Evolutionary conservation across 495 filamentous ascomycete species (phyloP).

Genomic region (Pyrenula aspistea): DNA sequence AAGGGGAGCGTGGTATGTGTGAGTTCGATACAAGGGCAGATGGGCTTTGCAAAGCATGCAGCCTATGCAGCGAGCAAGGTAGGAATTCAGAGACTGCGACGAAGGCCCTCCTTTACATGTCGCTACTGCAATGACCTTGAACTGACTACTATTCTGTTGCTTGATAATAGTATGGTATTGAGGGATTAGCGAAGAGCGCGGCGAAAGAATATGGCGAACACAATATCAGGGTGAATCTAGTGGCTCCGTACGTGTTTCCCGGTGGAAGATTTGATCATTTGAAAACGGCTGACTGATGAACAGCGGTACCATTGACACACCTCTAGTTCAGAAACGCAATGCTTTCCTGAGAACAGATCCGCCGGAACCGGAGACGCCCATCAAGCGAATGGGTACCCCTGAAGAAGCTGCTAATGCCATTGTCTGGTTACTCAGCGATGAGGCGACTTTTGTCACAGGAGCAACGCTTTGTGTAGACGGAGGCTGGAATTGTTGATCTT

Average conservation of each 20-base stretch:
- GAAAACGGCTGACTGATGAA: constrained; percentile 2
- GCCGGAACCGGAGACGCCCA: constrained; percentile 21
- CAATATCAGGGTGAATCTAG: constrained; percentile 45
- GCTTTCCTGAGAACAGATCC: constrained; percentile 20
- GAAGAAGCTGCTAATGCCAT: constrained; percentile 42
- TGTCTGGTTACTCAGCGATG: constrained; percentile 43
- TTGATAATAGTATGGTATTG: constrained; percentile 30
- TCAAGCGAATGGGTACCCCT: constrained; percentile 29
- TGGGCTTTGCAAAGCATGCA: constrained; percentile 31
- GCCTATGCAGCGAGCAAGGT: constrained; percentile 44
- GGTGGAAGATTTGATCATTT: not conserved
- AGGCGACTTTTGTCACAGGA: constrained; percentile 41
- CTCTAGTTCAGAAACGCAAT: constrained; percentile 25
- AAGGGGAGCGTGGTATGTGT: constrained; percentile 49
- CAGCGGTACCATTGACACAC: constrained; percentile 44
- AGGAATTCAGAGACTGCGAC: not conserved
- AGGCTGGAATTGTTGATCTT: constrained; percentile 20
- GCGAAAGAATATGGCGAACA: constrained; percentile 43
- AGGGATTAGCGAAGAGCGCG: constrained; percentile 44
- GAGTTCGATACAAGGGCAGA: constrained; percentile 38
- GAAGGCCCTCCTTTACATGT: too few species aligned
- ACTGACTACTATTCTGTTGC: too few species aligned
- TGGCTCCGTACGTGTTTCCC: constrained; percentile 32
- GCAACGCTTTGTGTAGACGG: constrained; percentile 30
- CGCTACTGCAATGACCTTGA: too few species aligned